phyloP scores from a whole-genome alignment of 1,284 basidiomycete genomes.

The Rhodotorula sp. region DNA sequence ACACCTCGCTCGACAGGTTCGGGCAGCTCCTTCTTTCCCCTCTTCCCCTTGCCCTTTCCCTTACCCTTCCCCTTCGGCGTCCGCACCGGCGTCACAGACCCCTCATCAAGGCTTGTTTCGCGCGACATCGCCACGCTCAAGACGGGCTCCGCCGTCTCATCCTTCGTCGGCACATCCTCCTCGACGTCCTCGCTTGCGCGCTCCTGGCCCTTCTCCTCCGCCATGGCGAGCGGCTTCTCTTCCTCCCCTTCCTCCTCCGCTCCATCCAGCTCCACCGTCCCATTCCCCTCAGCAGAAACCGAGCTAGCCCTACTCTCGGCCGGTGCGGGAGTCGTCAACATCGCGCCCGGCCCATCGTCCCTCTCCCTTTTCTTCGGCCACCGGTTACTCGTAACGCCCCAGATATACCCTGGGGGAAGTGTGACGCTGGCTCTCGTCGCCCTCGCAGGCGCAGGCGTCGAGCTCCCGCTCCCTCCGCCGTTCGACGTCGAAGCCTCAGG shows the following conservation, averaged over 20 bases:
- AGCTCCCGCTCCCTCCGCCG: neutral
- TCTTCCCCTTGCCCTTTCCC: constrained; percentile 6
- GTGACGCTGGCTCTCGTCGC: constrained; percentile 33
- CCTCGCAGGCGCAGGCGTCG: neutral
- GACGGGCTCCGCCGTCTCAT: neutral
- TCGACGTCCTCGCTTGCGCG: neutral
- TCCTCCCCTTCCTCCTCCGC: neutral
- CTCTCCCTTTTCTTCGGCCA: constrained; percentile 5
- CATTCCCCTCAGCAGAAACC: neutral
- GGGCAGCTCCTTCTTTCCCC: constrained; percentile 4
- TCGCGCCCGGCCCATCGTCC: neutral
- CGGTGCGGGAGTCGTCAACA: constrained; percentile 1
- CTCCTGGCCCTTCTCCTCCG: neutral
- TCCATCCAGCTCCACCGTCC: neutral
- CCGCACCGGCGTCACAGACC: neutral
- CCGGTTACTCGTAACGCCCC: constrained; percentile 26
- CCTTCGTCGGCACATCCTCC: neutral
- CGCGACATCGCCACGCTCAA: constrained; percentile 9
- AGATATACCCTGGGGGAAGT: constrained; percentile 31
- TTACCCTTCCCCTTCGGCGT: neutral
- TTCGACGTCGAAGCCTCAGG: neutral
- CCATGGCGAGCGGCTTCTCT: neutral
- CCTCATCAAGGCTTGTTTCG: constrained; percentile 15
- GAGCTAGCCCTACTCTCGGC: constrained; percentile 2
- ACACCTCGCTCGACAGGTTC: constrained; percentile 22